Conservation (phyloP, 2,329 filamentous ascomycete genomes). For the Beauveria varroae region DNA sequence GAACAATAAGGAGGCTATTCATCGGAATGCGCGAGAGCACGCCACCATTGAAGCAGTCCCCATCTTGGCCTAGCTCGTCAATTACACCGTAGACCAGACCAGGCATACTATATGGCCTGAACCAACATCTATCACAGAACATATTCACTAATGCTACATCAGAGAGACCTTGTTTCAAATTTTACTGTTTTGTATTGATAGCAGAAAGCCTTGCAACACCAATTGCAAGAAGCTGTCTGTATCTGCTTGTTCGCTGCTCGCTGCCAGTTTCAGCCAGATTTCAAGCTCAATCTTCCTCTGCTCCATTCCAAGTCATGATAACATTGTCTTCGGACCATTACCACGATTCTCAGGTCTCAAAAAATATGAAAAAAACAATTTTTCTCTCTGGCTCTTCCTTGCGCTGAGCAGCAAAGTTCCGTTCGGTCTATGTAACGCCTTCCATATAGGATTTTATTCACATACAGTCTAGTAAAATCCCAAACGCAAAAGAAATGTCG, state of each 20-base stretch:
- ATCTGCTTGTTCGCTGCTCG: background rate
- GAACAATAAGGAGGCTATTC: too few relatives aligned
- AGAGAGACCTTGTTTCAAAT: background rate
- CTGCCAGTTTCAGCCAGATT: background rate
- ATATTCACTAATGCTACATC: background rate
- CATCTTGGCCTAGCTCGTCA: too few relatives aligned
- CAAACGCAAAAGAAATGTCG: background rate
- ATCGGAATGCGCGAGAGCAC: too few relatives aligned
- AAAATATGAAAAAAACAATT: background rate
- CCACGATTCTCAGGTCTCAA: background rate
- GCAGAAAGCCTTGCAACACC: background rate
- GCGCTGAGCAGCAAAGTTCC: constrained; percentile 9
- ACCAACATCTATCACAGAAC: background rate
- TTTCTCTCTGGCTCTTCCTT: constrained; percentile 10
- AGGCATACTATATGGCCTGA: too few relatives aligned
- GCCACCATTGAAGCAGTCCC: too few relatives aligned
- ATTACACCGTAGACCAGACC: too few relatives aligned
- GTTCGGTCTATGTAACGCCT: constrained; percentile 7
- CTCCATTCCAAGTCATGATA: background rate
- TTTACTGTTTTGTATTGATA: constrained; percentile 11
- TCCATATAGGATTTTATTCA: background rate
- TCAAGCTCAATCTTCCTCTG: background rate
- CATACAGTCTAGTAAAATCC: constrained; percentile 8
- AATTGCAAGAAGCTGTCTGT: background rate
- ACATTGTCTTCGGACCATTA: background rate